Conservation (phyloP, 495 filamentous ascomycete genomes). For the Halenospora varia region DNA sequence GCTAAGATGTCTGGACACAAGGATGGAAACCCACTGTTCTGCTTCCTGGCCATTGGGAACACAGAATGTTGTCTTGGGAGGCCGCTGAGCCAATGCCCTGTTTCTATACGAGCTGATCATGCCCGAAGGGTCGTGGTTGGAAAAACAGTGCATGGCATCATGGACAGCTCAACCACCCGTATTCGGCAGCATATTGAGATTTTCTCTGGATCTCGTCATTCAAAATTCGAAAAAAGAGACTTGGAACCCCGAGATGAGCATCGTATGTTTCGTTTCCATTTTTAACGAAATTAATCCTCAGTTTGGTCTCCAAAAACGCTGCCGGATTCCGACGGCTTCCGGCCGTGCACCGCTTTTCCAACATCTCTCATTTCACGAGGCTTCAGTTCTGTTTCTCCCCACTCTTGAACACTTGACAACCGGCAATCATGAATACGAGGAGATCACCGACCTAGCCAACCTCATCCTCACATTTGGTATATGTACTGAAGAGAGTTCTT, state of each 20-base stretch:
- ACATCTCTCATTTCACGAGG: not conserved
- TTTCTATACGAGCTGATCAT: not conserved
- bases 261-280: not conserved
- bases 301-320: not conserved
- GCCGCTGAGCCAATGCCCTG: not conserved
- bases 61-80: not conserved
- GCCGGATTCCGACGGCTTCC: not conserved
- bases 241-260: not conserved
- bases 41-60: not conserved
- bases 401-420: not conserved
- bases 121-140: not conserved
- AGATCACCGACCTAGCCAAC: not conserved
- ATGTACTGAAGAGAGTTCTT: too few relatives aligned
- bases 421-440: not conserved
- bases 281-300: not conserved
- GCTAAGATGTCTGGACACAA: not conserved
- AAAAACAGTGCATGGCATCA: not conserved
- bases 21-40: not conserved
- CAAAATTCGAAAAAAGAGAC: not conserved
- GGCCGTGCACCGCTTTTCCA: not conserved
- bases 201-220: not conserved
- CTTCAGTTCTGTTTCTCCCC: not conserved
- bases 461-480: too few relatives aligned
- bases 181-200: not conserved
- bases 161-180: not conserved